Base-by-base conservation (phyloP, 495 filamentous ascomycete species). In the Penicillium salamii region DNA sequence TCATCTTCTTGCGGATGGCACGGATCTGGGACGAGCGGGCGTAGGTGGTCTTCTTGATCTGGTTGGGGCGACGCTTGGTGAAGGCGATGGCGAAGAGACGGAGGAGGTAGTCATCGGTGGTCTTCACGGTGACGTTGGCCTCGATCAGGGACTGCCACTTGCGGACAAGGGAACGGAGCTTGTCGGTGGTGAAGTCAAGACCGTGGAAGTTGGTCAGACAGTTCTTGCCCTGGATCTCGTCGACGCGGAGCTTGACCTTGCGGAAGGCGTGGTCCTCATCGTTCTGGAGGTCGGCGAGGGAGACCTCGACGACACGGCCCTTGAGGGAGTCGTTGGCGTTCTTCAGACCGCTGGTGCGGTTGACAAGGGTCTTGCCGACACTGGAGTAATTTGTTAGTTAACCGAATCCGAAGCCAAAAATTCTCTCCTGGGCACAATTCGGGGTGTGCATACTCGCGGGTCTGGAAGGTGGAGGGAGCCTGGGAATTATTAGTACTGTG, bases 161-260 rank as follows among this genome's bases (percentile, higher is more conserved):
- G 77, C 93, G 91, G 58, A 98, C 93, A 51, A 98, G 84, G 46
- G 93, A 98, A 63, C 93, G 88, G 58, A 98, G 83, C 83, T 97
- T 97, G 84, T 98, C 93, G 61, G 95, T 97, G 61, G 93, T 98
- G 84, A 98, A 97, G 79, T 98, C 93, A 70, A 98, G 83, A 60
- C 93, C 93, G 81, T 98, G 92, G 87, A 98, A 98, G 83, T 97
- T 97, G 78, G 93, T 98, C 62, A 98, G 81, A 77, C 93, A 98
- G 85, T 96, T 98, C 84, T 96, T 97, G 78, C 93, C 93, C 76
- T 98, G 93, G 51, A 98, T 85, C 76, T 98, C 93, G 66, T 98
- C 93, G 61, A 98, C 89, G 52, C 93, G 84, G 65, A 98, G 89
- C 85, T 97, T 97, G 72, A 98, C 80, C 83, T 98, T 98, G 78